Percentiles rank a stretch among this genome's conserved stretches.
phyloP scores from a whole-genome alignment of 345 rosid genomes.

The Eutrema yunnanense region DNA sequence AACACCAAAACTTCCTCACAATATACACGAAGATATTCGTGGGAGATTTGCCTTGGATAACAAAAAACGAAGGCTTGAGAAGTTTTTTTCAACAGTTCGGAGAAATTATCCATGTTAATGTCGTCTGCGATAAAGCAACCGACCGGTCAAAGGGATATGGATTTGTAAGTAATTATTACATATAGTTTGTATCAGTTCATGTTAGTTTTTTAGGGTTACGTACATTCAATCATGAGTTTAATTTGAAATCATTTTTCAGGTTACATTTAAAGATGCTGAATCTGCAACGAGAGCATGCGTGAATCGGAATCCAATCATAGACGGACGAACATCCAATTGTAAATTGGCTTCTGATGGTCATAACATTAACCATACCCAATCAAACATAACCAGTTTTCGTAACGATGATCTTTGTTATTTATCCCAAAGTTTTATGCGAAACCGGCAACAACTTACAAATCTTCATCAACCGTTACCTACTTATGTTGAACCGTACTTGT shows the following conservation, averaged over 20 bases:
- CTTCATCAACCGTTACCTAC: background rate
- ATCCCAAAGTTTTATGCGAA: background rate
- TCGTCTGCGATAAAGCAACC: conserved; percentile 27
- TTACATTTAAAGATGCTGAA: conserved; percentile 59
- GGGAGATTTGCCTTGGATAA: conserved; percentile 3
- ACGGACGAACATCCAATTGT: conserved; percentile 57
- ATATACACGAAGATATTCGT: background rate
- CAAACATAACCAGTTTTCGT: background rate
- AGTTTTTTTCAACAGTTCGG: conserved; percentile 34
- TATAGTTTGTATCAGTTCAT: background rate
- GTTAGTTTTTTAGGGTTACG: background rate
- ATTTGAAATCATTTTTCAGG: conserved; percentile 16
- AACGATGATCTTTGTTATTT: background rate
- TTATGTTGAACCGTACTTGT: background rate
- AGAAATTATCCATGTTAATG: conserved; percentile 34
- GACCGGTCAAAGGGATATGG: conserved; percentile 46
- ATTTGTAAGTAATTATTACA: conserved; percentile 23
- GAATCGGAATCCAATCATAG: conserved; percentile 46
- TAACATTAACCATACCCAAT: background rate
- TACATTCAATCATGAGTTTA: background rate
- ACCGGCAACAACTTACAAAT: background rate
- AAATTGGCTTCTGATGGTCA: conserved; percentile 43
- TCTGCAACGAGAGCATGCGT: conserved; percentile 53
- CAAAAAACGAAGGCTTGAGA: background rate
- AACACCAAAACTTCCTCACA: background rate